These are phyloP conservation scores for Elsinoe perseae DNA, from an alignment of 2,329 filamentous ascomycete genomes.

Conservation along the genomic window DNA sequence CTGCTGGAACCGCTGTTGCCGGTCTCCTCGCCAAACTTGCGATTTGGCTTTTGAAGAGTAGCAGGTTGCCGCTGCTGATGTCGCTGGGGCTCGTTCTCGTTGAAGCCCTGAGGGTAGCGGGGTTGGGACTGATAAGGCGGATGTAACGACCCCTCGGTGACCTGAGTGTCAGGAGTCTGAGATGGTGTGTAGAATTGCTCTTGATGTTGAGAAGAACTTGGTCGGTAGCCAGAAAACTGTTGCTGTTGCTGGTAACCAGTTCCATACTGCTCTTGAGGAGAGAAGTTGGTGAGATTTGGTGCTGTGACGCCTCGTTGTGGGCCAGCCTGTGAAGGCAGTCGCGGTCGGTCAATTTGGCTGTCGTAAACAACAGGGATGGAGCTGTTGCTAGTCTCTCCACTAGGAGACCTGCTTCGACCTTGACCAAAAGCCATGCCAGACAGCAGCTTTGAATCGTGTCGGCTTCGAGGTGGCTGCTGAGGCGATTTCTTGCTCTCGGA, in stretches of 20 bases:
- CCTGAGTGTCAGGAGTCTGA: slow-evolving; percentile 32
- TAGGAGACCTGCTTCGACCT: slow-evolving; percentile 37
- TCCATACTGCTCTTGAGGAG: slow-evolving; percentile 16
- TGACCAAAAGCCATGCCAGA: slow-evolving; percentile 37
- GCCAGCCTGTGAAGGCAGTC: slow-evolving; percentile 22
- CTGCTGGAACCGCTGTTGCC: slow-evolving; percentile 73
- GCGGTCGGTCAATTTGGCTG: slow-evolving; percentile 19
- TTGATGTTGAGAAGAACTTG: slow-evolving; percentile 14
- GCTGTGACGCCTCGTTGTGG: slow-evolving; percentile 20
- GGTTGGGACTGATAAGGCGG: slow-evolving; percentile 23
- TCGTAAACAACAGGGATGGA: slow-evolving; percentile 39
- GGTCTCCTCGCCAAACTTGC: slow-evolving; percentile 75
- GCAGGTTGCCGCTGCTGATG: slow-evolving; percentile 38
- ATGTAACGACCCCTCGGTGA: slow-evolving; percentile 20
- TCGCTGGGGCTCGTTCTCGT: slow-evolving; percentile 31
- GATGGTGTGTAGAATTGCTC: slow-evolving; percentile 19
- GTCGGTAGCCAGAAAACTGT: slow-evolving; percentile 21
- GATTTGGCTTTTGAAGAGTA: slow-evolving; percentile 63
- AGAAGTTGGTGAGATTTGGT: slow-evolving; percentile 21
- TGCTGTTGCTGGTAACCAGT: slow-evolving; percentile 25
- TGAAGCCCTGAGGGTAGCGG: slow-evolving; percentile 34
- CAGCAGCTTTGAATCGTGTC: slow-evolving; percentile 28
- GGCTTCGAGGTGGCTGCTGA: slow-evolving; percentile 26
- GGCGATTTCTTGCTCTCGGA: slow-evolving; percentile 31
- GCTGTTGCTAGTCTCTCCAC: slow-evolving; percentile 37